phyloP scores from a whole-genome alignment of 2,329 filamentous ascomycete species.

The Sclerotinia borealis region DNA sequence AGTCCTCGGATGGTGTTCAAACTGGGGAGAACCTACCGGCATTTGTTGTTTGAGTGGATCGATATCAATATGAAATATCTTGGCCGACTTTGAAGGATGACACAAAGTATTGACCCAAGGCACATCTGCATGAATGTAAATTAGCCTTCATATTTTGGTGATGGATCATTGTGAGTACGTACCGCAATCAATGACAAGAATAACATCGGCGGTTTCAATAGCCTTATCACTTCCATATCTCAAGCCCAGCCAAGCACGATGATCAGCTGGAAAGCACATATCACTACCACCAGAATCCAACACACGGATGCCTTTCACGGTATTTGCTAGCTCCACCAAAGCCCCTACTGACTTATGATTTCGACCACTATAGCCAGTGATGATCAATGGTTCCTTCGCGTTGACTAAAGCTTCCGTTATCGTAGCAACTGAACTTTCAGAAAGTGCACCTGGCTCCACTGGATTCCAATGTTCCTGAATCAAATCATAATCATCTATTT shows the following conservation, averaged over 20 bases:
- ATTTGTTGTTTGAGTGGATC: constrained; percentile 55
- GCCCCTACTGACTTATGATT: constrained; percentile 57
- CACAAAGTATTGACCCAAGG: constrained; percentile 84
- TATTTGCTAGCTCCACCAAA: constrained; percentile 61
- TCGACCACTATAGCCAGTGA: constrained; percentile 66
- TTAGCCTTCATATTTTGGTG: not conserved
- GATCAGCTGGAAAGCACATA: constrained; percentile 72
- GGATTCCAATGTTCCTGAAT: constrained; percentile 56
- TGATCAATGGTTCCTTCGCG: constrained; percentile 60
- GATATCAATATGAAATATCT: constrained; percentile 58
- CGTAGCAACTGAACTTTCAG: constrained; percentile 44
- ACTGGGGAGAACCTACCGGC: not conserved
- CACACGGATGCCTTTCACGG: constrained; percentile 62
- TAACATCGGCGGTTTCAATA: constrained; percentile 73
- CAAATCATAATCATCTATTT: constrained; percentile 54
- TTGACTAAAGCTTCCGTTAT: constrained; percentile 55
- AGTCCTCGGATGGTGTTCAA: constrained; percentile 32
- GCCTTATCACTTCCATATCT: constrained; percentile 67
- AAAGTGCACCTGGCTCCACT: constrained; percentile 52
- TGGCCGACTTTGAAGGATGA: constrained; percentile 45
- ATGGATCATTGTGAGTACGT: constrained; percentile 4
- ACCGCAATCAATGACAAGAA: constrained; percentile 72
- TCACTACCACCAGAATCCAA: constrained; percentile 73
- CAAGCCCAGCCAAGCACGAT: constrained; percentile 63
- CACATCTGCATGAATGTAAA: constrained; percentile 50